Evolutionary conservation across 179 eudicot species (phyloP), one percentile per base, ranked within the genome.

Genomic region (Heliamphora ciliata): DNA sequence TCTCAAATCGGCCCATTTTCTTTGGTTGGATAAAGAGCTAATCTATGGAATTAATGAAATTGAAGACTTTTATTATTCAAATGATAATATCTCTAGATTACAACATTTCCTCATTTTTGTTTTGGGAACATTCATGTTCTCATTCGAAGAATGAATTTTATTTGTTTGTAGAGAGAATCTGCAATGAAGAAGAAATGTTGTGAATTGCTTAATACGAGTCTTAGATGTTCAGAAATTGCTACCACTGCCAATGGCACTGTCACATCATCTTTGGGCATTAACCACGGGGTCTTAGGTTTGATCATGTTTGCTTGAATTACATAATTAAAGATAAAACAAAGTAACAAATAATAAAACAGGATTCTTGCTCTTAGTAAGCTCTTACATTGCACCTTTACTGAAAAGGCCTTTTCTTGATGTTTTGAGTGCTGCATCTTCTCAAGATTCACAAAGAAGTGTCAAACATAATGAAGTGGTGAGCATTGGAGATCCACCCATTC

Each of bases 171-270:
- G 99, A 93, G 99, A 81, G 98, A 96, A 88, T 84, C 91, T 80
- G 99, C 95, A 51, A n/a, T 88, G 80, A 92, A 87, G 83, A 96
- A 88, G 90, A 94, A 94, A 81, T 82, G 82, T 18, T 91, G 76
- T 68, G 91, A 87, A 73, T 84, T 86, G 61, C 87, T 85, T 17
- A 85, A 56, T 72, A 82, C 82, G 77, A 87, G 85, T 50, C 84
- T 58, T 58, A 80, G 84, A 78, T 44, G 58, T 63, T 61, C 87
- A 81, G 90, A 88, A 76, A 77, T 75, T 67, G 74, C 86, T 46
- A 79, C 80, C 76, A 78, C 84, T 71, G 85, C 86, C 73, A 84
- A 87, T 85, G 89, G 87, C 77, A 84, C 84, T 79, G 84, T 88
- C 59, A 81, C 88, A 74, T 84, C 88, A 83, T 82, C 84, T 63